These are phyloP conservation scores for Coriaria nepalensis DNA, from an alignment of 306 rosid genomes.

Conservation along the genomic window DNA sequence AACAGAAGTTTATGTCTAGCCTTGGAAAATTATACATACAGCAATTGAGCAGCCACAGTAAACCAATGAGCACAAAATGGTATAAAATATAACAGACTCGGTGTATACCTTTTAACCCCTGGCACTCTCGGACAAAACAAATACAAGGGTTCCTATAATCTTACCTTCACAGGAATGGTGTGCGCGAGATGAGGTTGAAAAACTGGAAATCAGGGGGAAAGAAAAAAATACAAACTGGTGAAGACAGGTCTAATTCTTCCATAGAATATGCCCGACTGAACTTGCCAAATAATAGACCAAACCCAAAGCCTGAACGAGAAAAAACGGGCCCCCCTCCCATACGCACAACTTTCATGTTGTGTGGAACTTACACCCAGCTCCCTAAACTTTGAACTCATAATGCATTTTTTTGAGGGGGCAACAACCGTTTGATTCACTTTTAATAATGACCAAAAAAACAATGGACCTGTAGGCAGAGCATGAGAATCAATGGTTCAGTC, in stretches of 20 bases:
- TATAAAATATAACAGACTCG: slow-evolving; percentile 19
- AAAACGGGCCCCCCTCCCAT: slow-evolving; percentile 3
- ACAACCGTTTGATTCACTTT: too few species aligned
- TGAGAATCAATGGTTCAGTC: slow-evolving; percentile 15
- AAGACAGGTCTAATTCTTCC: slow-evolving; percentile 14
- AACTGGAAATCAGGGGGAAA: background rate
- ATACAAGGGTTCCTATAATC: slow-evolving; percentile 14
- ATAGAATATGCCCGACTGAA: background rate
- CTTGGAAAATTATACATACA: slow-evolving; percentile 27
- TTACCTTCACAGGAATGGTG: slow-evolving; percentile 12
- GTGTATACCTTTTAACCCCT: slow-evolving; percentile 17
- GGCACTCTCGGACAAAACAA: slow-evolving; percentile 7
- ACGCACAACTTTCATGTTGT: too few species aligned
- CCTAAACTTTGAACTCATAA: too few species aligned
- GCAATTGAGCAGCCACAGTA: slow-evolving; percentile 25
- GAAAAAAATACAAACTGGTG: slow-evolving; percentile 8
- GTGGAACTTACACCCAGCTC: too few species aligned
- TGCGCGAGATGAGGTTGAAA: background rate
- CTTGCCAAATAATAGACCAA: too few species aligned
- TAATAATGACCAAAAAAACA: too few species aligned
- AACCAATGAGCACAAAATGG: slow-evolving; percentile 21
- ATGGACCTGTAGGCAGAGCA: slow-evolving; percentile 14
- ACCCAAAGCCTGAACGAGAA: background rate
- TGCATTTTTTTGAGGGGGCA: too few species aligned
- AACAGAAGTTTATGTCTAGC: slow-evolving; percentile 12